Evolutionary conservation across 352 stramenopile genomes (phyloP), one percentile per base, ranked within the genome.

Genomic region (Globisporangium iwayamae): DNA sequence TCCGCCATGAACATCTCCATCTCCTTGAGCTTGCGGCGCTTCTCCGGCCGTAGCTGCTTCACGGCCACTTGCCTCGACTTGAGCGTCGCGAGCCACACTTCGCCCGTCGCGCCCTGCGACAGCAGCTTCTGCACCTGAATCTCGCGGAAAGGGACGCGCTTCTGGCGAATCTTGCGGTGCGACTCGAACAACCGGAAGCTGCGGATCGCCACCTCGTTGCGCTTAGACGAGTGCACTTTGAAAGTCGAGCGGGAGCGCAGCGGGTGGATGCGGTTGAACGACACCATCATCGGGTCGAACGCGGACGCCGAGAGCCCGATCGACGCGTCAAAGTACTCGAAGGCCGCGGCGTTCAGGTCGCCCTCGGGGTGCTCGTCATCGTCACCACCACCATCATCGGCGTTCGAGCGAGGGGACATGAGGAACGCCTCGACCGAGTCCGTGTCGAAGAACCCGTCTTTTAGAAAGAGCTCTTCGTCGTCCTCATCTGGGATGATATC

Each of bases 1-100:
- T 95, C 83, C 22, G 74, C 80, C 8, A 90, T 75, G 62, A 93
- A 91, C 64, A 86, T 79, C 66, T 88, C 78, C 57, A 89, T 89
- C 47, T 85, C 76, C n/a, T 73, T 81, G 9, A 87, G 51, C 14
- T 83, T 61, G 14, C 77, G 71, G 16, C 82, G 73, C 52, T 88
- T 85, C 46, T 71, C 67, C 9, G 75, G 65, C 16, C 85, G 48
- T 51, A 94, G 60, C 66, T 92, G 82, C 67, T 92, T 94, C 13
- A 92, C 72, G 0, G 81, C 85, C 0, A 91, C 80, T 13, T 81
- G 68, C 2, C 68, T 62, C 13, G 71, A 70, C n/a, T 62, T 65
- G 25, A 87, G 69, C 13, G 74, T 75, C n/a, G 83, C 83, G 8
- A 89, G 75, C 85, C 85, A 92, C 1, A 94, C 77, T 54, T 92